phyloP scores from a whole-genome alignment of 1,284 basidiomycete species.

The Ganoderma lingzhi region DNA sequence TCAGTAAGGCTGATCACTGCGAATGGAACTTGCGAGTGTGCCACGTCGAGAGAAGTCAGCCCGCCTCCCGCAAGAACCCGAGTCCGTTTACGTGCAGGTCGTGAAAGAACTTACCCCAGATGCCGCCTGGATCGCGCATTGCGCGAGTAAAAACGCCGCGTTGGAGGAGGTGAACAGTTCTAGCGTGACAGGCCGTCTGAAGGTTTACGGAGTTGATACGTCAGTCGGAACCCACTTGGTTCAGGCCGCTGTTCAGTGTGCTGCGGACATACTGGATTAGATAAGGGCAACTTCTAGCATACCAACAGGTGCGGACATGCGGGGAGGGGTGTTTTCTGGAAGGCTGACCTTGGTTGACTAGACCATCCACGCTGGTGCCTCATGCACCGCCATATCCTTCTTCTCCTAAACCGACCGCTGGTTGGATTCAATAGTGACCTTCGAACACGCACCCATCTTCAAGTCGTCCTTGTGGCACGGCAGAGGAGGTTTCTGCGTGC shows the following conservation, averaged over 20 bases:
- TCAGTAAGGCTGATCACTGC: neutral
- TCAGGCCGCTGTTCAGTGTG: neutral
- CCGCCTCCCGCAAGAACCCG: neutral
- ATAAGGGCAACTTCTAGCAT: constrained; percentile 5
- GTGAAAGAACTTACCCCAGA: neutral
- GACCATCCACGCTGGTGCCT: constrained; percentile 10
- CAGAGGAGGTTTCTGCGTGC: neutral
- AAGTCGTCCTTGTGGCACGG: neutral
- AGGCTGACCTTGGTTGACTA: constrained; percentile 6
- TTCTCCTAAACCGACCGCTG: neutral
- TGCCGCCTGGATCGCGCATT: neutral
- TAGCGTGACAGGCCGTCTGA: constrained; percentile 1
- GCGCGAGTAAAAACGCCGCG: neutral
- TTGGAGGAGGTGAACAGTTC: neutral
- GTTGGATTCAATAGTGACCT: too few relatives aligned
- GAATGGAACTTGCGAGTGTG: neutral
- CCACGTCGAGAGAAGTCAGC: neutral
- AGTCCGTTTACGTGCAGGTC: neutral
- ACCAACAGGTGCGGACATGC: constrained; percentile 2
- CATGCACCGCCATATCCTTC: neutral
- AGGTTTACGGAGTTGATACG: neutral
- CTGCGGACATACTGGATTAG: neutral
- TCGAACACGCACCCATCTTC: neutral
- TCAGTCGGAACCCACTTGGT: neutral
- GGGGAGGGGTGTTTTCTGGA: neutral